Percentiles rank a stretch among this genome's conserved stretches.
These are phyloP conservation scores for Populus alba DNA, from an alignment of 345 rosid genomes.

Conservation along the genomic window DNA sequence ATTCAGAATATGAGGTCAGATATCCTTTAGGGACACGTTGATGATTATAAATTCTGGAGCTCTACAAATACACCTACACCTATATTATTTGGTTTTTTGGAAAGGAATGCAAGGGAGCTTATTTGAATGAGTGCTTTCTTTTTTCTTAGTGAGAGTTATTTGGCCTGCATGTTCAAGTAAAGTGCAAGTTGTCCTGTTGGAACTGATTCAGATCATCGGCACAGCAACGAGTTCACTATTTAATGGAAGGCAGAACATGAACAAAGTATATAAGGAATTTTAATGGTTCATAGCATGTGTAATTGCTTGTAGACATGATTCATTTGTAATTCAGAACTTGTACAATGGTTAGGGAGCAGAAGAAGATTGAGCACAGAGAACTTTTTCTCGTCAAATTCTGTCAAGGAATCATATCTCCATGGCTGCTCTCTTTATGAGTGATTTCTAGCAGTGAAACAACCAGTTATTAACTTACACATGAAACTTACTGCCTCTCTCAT, in stretches of 20 bases:
- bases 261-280: background rate
- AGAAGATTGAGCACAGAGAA: background rate
- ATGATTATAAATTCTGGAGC: background rate
- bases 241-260: background rate
- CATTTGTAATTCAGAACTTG: background rate
- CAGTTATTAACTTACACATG: background rate
- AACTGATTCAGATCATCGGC: background rate
- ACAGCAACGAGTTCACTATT: background rate
- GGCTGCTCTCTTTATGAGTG: background rate
- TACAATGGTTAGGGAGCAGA: background rate
- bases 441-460: background rate
- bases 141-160: background rate
- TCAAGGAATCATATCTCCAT: background rate
- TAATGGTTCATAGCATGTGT: background rate
- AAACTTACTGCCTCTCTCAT: background rate
- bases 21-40: background rate
- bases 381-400: background rate
- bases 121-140: background rate
- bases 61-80: background rate
- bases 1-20: background rate
- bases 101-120: background rate
- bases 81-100: background rate
- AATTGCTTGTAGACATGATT: background rate
- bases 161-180: background rate
- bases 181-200: background rate